Conservation (phyloP, 306 rosid genomes). For the Acacia acuminata region DNA sequence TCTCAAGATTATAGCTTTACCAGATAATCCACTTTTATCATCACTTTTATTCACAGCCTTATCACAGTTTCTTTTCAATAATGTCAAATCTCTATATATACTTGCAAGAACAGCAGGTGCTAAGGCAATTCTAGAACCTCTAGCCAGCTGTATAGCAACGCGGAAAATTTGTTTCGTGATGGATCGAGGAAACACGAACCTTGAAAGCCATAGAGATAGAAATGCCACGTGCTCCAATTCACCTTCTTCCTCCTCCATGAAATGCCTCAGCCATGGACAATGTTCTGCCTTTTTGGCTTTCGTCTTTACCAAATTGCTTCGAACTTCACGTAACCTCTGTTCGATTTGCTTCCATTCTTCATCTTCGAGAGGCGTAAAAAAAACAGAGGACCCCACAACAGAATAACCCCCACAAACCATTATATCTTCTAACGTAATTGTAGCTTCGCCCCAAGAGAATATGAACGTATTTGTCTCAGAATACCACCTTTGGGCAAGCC, state of each 20-base stretch:
- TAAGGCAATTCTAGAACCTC: conserved; percentile 54
- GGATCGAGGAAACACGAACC: conserved; percentile 45
- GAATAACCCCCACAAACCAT: conserved; percentile 46
- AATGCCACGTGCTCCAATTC: conserved; percentile 54
- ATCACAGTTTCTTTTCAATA: not conserved
- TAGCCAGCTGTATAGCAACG: conserved; percentile 47
- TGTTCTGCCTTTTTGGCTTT: conserved; percentile 31
- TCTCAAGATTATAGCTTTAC: not conserved
- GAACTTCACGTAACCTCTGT: not conserved
- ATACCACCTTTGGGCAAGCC: conserved; percentile 43
- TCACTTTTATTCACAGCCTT: not conserved
- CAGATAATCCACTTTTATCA: not conserved
- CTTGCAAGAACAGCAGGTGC: conserved; percentile 58
- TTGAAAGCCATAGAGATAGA: conserved; percentile 48
- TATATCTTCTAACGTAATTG: conserved; percentile 56
- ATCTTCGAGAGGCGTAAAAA: conserved; percentile 24
- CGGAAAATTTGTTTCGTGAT: conserved; percentile 34
- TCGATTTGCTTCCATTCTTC: conserved; percentile 15
- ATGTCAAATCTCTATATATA: conserved; percentile 43
- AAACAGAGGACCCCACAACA: conserved; percentile 37
- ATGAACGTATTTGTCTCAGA: conserved; percentile 46
- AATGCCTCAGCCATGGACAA: conserved; percentile 41
- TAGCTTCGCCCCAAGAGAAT: conserved; percentile 66
- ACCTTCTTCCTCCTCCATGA: conserved; percentile 39
- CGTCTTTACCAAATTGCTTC: conserved; percentile 4